Evolutionary conservation across 2,329 filamentous ascomycete species (phyloP), one percentile per base, ranked within the genome.

Genomic region (Parastagonospora avenae): DNA sequence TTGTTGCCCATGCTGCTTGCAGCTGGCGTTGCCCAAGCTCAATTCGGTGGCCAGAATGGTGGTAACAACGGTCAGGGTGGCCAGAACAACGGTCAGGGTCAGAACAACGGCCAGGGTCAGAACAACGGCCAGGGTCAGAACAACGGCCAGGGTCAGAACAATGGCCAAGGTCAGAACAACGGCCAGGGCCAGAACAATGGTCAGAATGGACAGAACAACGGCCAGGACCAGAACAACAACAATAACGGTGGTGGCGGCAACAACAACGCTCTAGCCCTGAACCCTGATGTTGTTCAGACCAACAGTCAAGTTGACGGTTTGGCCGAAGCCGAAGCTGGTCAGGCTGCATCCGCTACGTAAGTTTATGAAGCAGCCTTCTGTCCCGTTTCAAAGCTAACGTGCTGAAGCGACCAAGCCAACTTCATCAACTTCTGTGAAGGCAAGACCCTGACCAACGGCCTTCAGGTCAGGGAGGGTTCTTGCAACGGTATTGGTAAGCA

Each of bases 371-470:
- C 12, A 24, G 42, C 11, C 8, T 16, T 14, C 4, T 33, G 14
- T 11, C 14, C 31, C 4, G 4, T 30, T 6, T 27, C 2, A 14
- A 28, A 44, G 35, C 54, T 63, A 31, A 62, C 29, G 19, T 14
- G 4, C 29, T 30, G 10, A 42, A 81, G 78, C 35, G 78, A 82
- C 52, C 43, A 68, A 15, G 76, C 76, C 65, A 85, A 85, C 72
- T 85, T 85, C 68, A 84, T 85, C 76, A 84, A 84, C 73, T 81
- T 84, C 70, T 85, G 83, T 63, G 64, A 73, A 5, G 81, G 80
- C 53, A 77, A 81, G 65, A 78, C 75, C 2, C 62, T 81, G 48
- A 85, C 82, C 54, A 84, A 85, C 56, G 83, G 82, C 54, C 70
- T 74, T 5, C 82, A 85, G 57, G 68, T 76, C 54, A 68, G 73